These are phyloP conservation scores for Nothophytophthora sp. DNA, from an alignment of 352 stramenopile genomes.

Conservation along the genomic window DNA sequence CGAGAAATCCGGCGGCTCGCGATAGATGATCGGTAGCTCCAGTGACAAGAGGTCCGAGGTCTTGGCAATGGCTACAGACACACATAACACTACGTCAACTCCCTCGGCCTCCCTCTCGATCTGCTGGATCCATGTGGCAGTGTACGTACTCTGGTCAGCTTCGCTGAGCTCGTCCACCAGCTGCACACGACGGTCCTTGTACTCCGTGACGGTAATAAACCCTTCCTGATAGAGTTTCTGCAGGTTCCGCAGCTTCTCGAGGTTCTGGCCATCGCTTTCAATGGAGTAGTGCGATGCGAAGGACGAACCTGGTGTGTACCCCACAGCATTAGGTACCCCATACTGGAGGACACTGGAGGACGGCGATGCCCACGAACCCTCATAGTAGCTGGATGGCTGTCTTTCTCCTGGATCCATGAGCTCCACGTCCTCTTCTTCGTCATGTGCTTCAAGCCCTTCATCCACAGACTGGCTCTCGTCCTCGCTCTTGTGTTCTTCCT, in stretches of 20 bases:
- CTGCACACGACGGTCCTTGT: constrained; percentile 66
- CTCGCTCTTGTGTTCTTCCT: constrained; percentile 29
- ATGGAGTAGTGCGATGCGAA: constrained; percentile 12
- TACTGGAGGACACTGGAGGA: neutral
- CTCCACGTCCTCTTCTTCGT: constrained; percentile 15
- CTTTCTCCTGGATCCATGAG: constrained; percentile 2
- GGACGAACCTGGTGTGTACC: neutral
- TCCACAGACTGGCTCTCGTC: constrained; percentile 17
- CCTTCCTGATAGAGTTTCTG: constrained; percentile 78
- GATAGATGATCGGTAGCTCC: constrained; percentile 59
- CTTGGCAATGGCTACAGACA: constrained; percentile 48
- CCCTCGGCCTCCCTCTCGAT: neutral
- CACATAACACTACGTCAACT: constrained; percentile 4
- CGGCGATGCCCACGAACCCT: constrained; percentile 16
- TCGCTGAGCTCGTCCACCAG: constrained; percentile 63
- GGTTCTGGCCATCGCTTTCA: constrained; percentile 40
- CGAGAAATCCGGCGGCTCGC: constrained; percentile 64
- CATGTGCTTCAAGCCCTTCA: constrained; percentile 16
- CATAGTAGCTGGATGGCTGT: constrained; percentile 16
- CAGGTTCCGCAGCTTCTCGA: constrained; percentile 70
- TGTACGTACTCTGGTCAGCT: constrained; percentile 47
- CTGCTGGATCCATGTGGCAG: constrained; percentile 1
- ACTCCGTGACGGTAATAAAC: constrained; percentile 83
- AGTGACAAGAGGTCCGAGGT: constrained; percentile 58
- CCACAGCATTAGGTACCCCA: constrained; percentile 1